Evolutionary conservation across 2,329 filamentous ascomycete genomes (phyloP).

Genomic region (Thielaviopsis ethacetica): DNA sequence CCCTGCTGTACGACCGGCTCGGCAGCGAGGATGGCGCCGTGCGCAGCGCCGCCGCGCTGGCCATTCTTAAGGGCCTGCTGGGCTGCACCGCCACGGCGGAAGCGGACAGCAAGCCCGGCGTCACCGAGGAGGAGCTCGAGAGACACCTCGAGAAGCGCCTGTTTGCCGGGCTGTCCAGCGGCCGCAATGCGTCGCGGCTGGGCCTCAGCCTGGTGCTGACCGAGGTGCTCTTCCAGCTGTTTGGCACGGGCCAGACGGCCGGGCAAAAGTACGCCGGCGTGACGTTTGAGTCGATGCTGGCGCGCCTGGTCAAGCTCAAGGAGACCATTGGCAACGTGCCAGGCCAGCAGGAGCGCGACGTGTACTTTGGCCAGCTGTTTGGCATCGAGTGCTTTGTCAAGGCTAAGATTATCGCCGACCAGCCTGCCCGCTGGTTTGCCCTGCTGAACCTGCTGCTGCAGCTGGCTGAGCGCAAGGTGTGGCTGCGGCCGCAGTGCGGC

Average conservation of each 20-base stretch:
- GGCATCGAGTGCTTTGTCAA: slow-evolving; percentile 75
- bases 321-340: slow-evolving; percentile 35
- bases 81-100: slow-evolving; percentile 20
- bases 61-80: slow-evolving; percentile 39
- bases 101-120: slow-evolving; percentile 16
- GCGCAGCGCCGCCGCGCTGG: slow-evolving; percentile 41
- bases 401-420: slow-evolving; percentile 52
- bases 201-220: slow-evolving; percentile 83
- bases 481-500: slow-evolving; percentile 78
- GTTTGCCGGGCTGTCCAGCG: slow-evolving; percentile 77
- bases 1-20: slow-evolving; percentile 42
- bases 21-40: slow-evolving; percentile 41
- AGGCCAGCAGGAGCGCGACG: slow-evolving; percentile 68
- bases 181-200: slow-evolving; percentile 71
- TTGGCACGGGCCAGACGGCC: slow-evolving; percentile 32
- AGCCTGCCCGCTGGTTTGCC: slow-evolving; percentile 39
- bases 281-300: slow-evolving; percentile 38
- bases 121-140: slow-evolving; percentile 35
- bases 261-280: slow-evolving; percentile 33
- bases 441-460: slow-evolving; percentile 60
- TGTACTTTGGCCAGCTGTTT: slow-evolving; percentile 72
- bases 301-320: slow-evolving; percentile 38
- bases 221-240: slow-evolving; percentile 59
- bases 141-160: slow-evolving; percentile 51
- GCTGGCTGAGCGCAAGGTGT: slow-evolving; percentile 66